These are phyloP conservation scores for Alternaria postmessia DNA, from an alignment of 2,329 filamentous ascomycete species.

Conservation along the genomic window DNA sequence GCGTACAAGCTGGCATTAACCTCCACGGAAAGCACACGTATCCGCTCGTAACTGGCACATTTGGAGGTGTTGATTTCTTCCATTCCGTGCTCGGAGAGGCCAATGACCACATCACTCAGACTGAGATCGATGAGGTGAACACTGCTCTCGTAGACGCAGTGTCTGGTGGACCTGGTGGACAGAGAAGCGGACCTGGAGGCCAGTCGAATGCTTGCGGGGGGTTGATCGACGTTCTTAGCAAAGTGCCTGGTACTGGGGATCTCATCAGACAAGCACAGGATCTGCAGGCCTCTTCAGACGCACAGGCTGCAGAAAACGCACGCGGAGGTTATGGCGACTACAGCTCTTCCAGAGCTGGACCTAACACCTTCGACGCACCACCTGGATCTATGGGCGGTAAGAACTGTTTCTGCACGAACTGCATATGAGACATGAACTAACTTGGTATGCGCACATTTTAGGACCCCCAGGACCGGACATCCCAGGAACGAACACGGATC, in stretches of 20 bases:
- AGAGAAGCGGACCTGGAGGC: slow-evolving; percentile 39
- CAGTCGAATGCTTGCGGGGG: slow-evolving; percentile 44
- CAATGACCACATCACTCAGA: slow-evolving; percentile 59
- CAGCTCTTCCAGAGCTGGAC: slow-evolving; percentile 49
- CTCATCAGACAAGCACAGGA: slow-evolving; percentile 57
- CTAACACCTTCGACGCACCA: slow-evolving; percentile 50
- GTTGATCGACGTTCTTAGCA: slow-evolving; percentile 74
- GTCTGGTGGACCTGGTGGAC: slow-evolving; percentile 27
- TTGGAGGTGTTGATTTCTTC: slow-evolving; percentile 62
- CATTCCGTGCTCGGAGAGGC: slow-evolving; percentile 61
- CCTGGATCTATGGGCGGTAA: slow-evolving; percentile 54
- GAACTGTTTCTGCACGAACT: not conserved
- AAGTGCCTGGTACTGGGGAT: slow-evolving; percentile 70
- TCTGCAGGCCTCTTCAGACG: slow-evolving; percentile 58
- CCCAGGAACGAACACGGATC: slow-evolving; percentile 82
- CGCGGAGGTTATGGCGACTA: slow-evolving; percentile 50
- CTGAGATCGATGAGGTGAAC: slow-evolving; percentile 58
- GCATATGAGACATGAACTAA: not conserved
- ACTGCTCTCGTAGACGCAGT: slow-evolving; percentile 54
- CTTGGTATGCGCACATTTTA: not conserved
- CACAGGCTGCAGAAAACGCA: slow-evolving; percentile 57
- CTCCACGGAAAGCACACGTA: slow-evolving; percentile 58
- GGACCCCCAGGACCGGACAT: slow-evolving; percentile 61
- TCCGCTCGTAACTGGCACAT: slow-evolving; percentile 63
- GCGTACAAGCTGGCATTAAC: slow-evolving; percentile 55